Percentiles rank a stretch among this genome's conserved stretches.
phyloP scores from a whole-genome alignment of 768 basidiomycete species.

The Inosperma sp. region DNA sequence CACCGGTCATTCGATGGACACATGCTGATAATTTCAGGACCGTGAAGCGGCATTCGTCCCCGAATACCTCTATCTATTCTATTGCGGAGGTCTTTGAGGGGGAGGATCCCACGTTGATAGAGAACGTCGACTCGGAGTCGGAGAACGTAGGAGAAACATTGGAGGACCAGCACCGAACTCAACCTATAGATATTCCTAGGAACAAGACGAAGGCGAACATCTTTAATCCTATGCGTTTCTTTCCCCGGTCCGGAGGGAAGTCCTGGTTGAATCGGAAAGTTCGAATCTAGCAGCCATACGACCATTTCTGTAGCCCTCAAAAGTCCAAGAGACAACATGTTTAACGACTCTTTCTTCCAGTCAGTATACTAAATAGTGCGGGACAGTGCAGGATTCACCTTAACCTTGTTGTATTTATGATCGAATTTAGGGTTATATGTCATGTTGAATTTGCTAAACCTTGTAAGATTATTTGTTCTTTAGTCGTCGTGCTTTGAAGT shows the following conservation, averaged over 20 bases:
- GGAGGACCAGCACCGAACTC: conserved; percentile 14
- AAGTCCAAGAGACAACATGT: not conserved
- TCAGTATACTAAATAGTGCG: too few relatives aligned
- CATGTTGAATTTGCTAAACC: too few relatives aligned
- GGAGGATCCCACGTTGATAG: conserved; percentile 8
- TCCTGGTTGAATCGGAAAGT: conserved; percentile 24
- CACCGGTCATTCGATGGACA: conserved; percentile 14
- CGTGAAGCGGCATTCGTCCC: conserved; percentile 23
- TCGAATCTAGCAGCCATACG: too few relatives aligned
- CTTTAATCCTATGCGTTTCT: conserved; percentile 24
- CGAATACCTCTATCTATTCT: conserved; percentile 25
- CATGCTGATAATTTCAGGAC: conserved; percentile 20
- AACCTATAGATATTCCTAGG: conserved; percentile 7
- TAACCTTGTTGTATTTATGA: too few relatives aligned
- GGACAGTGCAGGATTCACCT: too few relatives aligned
- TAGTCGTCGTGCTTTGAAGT: too few relatives aligned
- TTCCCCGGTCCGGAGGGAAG: conserved; percentile 24
- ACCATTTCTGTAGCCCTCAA: not conserved
- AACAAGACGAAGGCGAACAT: conserved; percentile 16
- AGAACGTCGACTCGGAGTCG: conserved; percentile 8
- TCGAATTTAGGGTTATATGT: too few relatives aligned
- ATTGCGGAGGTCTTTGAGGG: conserved; percentile 18
- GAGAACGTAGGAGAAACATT: conserved; percentile 7
- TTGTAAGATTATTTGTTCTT: too few relatives aligned
- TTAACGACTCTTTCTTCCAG: not conserved